These are phyloP conservation scores for Cryptococcus sp. DNA, from an alignment of 1,284 basidiomycete species.

Conservation along the genomic window DNA sequence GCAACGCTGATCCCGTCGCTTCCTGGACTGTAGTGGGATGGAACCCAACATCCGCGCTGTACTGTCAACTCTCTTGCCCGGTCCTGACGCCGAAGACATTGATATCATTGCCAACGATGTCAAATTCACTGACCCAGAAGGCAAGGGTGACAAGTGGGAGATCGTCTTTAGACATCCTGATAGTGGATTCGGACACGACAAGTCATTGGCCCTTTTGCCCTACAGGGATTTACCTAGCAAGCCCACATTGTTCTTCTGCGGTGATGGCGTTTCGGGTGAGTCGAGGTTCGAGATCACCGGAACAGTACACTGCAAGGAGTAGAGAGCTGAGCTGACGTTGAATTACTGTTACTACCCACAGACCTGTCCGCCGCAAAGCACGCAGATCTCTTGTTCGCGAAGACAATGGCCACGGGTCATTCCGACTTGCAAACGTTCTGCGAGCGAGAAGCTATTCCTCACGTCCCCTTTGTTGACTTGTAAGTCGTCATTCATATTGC, in stretches of 20 bases:
- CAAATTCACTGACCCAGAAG: constrained; percentile 56
- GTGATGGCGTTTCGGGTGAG: constrained; percentile 86
- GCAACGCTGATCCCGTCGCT: constrained; percentile 2
- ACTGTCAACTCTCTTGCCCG: constrained; percentile 72
- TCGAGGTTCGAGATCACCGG: constrained; percentile 3
- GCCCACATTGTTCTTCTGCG: constrained; percentile 89
- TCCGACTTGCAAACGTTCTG: constrained; percentile 85
- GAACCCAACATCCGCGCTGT: constrained; percentile 81
- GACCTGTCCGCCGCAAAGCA: constrained; percentile 87
- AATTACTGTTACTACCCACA: constrained; percentile 32
- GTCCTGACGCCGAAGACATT: constrained; percentile 70
- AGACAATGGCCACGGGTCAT: constrained; percentile 71
- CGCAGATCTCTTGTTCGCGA: constrained; percentile 88
- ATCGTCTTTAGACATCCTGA: constrained; percentile 86
- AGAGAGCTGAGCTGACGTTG: neutral
- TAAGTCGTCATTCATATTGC: constrained; percentile 21
- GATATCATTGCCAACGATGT: constrained; percentile 90
- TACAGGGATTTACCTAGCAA: constrained; percentile 70
- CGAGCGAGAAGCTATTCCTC: constrained; percentile 51
- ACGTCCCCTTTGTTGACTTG: constrained; percentile 53
- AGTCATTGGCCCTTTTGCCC: constrained; percentile 84
- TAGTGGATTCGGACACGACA: constrained; percentile 88
- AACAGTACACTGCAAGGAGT: neutral
- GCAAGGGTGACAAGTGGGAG: constrained; percentile 71
- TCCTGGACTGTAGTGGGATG: constrained; percentile 69